Base-by-base conservation (phyloP, 225 moss, liverwort and hornwort species). In the Climacium dendroides region DNA sequence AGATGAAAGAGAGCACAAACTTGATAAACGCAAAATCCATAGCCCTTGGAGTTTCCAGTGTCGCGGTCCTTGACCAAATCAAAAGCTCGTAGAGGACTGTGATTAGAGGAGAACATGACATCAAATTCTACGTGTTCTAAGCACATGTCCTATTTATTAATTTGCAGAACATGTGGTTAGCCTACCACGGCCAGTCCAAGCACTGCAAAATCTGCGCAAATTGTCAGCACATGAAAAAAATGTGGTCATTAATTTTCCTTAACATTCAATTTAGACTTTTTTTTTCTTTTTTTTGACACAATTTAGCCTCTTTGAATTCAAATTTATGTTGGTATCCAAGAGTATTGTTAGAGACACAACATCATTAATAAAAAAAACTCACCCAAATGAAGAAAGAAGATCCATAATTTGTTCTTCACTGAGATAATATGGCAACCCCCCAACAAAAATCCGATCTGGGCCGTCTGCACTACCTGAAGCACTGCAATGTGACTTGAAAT, bases 11-110 rank as follows among this genome's bases (percentile, higher is more conserved):
- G 8, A 82, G 64, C n/a, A 85, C 47, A 63, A 52, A 98, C 98
- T 97, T 98, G 98, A 81, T 98, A 98, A 23, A 98, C 94, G 86
- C 98, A 98, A 86, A 98, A 98, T 48, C 98, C 98, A 83, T 98
- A 98, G 53, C 98, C 98, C 67, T 98, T 98, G 34, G 98, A 98
- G 81, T 98, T 98, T 83, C 98, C 98, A 81, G 97, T 98, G 69
- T 98, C 98, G 65, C 98, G 97, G 89, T 98, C 98, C 84, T 98
- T 98, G 82, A 98, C 98, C 80, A 98, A 85, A 91, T 98, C 98
- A 92, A 98, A 98, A 63, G 96, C 98, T 89, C 98, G 98, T 85
- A 98, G 88, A 30, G 95, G 93, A 83, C 98, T 98, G 94, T 84
- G 55, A 90, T 80, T 48, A 89, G 65, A 78, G 71, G 28, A 90